Evolutionary conservation across 2,329 filamentous ascomycete genomes (phyloP).

Genomic region (Aureobasidium namibiae): DNA sequence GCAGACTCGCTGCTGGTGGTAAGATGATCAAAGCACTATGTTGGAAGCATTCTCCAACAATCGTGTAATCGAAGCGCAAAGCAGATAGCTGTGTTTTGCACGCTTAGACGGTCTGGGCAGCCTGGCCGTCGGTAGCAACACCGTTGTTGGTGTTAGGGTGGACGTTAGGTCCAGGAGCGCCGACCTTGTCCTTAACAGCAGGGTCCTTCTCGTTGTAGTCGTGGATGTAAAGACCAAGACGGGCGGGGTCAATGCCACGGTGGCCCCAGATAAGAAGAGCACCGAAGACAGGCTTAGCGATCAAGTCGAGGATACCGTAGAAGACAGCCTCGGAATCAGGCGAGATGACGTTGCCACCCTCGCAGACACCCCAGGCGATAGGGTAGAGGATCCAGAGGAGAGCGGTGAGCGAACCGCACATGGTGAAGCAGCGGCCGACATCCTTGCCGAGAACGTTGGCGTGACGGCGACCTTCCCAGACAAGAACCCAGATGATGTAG

Average conservation of each 20-base stretch:
- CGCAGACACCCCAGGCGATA: conserved; percentile 54
- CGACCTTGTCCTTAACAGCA: conserved; percentile 19
- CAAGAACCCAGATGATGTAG: conserved; percentile 54
- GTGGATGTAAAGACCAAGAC: conserved; percentile 46
- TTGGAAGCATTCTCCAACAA: neutral
- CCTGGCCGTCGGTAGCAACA: neutral
- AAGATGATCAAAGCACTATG: neutral
- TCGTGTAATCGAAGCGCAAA: neutral
- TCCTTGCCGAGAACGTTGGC: conserved; percentile 47
- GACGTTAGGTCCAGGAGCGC: conserved; percentile 15
- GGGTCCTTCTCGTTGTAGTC: conserved; percentile 38
- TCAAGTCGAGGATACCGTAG: conserved; percentile 58
- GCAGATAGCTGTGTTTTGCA: neutral
- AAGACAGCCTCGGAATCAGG: conserved; percentile 61
- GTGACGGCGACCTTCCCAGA: conserved; percentile 48
- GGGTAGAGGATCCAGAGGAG: conserved; percentile 59
- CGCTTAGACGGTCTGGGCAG: conserved; percentile 8
- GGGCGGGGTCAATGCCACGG: conserved; percentile 50
- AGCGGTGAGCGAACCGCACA: conserved; percentile 51
- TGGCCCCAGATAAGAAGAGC: conserved; percentile 54
- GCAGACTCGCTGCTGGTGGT: neutral
- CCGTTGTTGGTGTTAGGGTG: conserved; percentile 17
- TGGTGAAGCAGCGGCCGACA: conserved; percentile 46
- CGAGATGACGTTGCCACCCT: conserved; percentile 58
- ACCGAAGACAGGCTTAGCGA: conserved; percentile 58